Base-by-base conservation (phyloP, 768 basidiomycete genomes). In the Boletus rubropictus region DNA sequence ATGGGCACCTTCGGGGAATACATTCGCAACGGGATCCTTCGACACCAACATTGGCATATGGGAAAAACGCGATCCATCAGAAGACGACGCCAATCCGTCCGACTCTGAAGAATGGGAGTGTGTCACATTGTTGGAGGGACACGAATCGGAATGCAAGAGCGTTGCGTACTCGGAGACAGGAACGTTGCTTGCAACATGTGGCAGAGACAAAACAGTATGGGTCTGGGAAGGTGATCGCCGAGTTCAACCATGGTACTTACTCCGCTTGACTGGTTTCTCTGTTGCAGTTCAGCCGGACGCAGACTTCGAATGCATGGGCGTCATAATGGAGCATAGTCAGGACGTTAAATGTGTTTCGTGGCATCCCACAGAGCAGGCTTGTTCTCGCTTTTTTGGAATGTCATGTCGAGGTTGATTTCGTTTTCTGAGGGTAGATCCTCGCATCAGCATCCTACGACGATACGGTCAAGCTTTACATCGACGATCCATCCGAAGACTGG, bases 391-490 rank as follows among this genome's bases (percentile, higher is more conserved):
- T 49, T 32, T 10, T 34, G 14, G 41, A 21, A 18, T 39, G 38
- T 39, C 6, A 22, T 25, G 10, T 39, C 5, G 34, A 27, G 25
- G 27, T 50, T 52, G 37, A 55, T 57, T 52, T 40, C 50, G 17
- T 1, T 39, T 29, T 44, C 25, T 25, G 55, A 63, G 57, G 50
- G 59, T 67, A 95, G 89, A 90, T 97, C 52, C 82, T 99, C 45
- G 95, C 95, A 22, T 97, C 95, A 2, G 89, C 82, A 4, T 97
- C 95, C 0, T 99, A 98, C 69, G 96, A 99, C 61, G 94, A 97
- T 56, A 91, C 88, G 2, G 86, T 99, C 64, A 91, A 89, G 51
- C 79, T 99, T 24, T 93, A 94, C 67, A 69, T 88, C 44, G 93
- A 98, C 58, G 94, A 97, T 62, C 91, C 91, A 0, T 80, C 81